Base-by-base conservation (phyloP, 2,329 filamentous ascomycete genomes). In the Apiospora marii region DNA sequence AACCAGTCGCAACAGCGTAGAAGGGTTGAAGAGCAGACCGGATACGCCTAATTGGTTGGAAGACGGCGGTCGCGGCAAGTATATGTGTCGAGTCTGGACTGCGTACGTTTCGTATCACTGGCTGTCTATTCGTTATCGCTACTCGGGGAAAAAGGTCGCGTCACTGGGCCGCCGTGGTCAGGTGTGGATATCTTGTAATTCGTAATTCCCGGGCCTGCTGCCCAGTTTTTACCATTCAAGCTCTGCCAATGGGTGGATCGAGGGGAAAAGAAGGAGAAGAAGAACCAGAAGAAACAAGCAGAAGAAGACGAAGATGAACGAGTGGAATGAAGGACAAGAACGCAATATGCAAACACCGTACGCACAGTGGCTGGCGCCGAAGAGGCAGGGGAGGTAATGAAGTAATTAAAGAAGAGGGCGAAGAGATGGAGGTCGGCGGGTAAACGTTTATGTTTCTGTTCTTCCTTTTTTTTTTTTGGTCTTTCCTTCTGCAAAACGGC, bases 151-250 rank as follows among this genome's bases (percentile, higher is more conserved):
- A 27, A 58, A 58, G 51, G 51, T 58, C 27, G 51, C 51, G 51
- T 34, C 34, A 58, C 51, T 34, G 51, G 51, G 51, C 27, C 51
- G 51, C 14, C 16, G 51, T 58, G 27, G 51, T 58, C 51, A 34
- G 12, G 30, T 30, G 53, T 61, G 53, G 53, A 30, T 61, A 41
- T 41, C 37, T 22, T 16, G 27, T 34, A 41, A 41, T 41, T 41
- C 37, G 14, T 61, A 61, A 34, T 61, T 37, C 53, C 53, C 53
- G 19, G 19, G 53, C 30, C n/a, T 58, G 14, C 27, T 30, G 51
- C 51, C 51, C 51, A 16, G 51, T 58, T 58, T 58, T 30, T 27
- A 58, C 51, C 51, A 58, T 58, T 58, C 51, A 13, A 58, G 53
- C 53, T 34, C 53, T 61, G 53, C 53, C 16, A 61, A 61, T 61